Evolutionary conservation across 352 stramenopile species (phyloP).

Genomic region (Globisporangium nodosum): DNA sequence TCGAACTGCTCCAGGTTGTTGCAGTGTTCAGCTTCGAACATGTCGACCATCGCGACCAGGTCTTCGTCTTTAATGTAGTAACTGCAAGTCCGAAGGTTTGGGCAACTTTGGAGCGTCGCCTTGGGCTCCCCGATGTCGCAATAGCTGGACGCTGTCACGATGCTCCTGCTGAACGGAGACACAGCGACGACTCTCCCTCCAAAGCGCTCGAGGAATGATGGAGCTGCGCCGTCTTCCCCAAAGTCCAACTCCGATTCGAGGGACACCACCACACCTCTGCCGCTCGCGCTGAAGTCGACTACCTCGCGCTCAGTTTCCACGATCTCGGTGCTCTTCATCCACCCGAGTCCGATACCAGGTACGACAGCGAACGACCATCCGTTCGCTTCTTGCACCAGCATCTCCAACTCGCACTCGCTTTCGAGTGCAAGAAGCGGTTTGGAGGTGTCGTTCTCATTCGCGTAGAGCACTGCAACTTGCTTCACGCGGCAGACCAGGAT

Average conservation of each 20-base stretch:
- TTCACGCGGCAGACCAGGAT: too few species aligned
- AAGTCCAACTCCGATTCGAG: too few species aligned
- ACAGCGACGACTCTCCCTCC: neutral
- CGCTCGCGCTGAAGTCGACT: neutral
- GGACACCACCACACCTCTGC: neutral
- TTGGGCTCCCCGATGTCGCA: neutral
- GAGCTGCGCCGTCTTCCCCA: neutral
- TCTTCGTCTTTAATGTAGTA: neutral
- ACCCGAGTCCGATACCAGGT: neutral
- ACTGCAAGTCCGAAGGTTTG: neutral
- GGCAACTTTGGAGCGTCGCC: neutral
- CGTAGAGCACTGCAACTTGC: too few species aligned
- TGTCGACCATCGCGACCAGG: neutral
- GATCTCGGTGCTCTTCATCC: neutral
- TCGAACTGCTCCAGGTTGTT: neutral
- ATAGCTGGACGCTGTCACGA: neutral
- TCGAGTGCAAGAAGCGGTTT: too few species aligned
- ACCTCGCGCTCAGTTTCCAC: neutral
- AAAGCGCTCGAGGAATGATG: constrained; percentile 2
- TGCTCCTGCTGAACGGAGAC: neutral
- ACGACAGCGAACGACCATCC: constrained; percentile 1
- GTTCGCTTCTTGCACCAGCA: neutral
- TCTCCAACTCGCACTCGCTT: too few species aligned
- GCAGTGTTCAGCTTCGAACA: neutral
- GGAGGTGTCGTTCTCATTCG: too few species aligned